Conservation (phyloP, 768 basidiomycete species). For the Boletus vermiculosoides region DNA sequence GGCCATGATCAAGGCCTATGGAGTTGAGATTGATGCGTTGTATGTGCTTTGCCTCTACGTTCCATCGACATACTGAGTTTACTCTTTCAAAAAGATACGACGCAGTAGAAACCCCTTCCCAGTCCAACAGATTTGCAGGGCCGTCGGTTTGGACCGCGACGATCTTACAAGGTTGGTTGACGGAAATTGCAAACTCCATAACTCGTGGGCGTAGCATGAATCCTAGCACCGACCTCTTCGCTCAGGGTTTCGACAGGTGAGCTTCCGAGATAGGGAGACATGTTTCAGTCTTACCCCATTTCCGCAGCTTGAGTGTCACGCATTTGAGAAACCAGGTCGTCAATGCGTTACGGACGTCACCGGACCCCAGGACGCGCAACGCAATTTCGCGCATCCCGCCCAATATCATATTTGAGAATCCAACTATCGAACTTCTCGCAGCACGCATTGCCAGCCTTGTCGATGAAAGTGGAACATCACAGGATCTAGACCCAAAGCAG, state of each 20-base stretch:
- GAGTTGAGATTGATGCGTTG: constrained; percentile 20
- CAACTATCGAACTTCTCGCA: constrained; percentile 30
- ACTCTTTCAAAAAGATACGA: constrained; percentile 5
- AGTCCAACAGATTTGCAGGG: background rate
- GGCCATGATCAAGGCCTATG: constrained; percentile 16
- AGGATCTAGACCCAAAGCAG: background rate
- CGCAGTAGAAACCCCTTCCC: background rate
- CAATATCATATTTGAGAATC: constrained; percentile 36
- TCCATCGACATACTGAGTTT: background rate
- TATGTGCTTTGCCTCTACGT: constrained; percentile 4
- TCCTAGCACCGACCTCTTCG: constrained; percentile 18
- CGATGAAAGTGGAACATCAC: background rate
- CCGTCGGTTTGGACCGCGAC: constrained; percentile 7
- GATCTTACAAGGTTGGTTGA: constrained; percentile 4
- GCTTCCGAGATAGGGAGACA: background rate
- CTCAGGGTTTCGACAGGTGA: constrained; percentile 37
- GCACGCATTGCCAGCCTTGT: constrained; percentile 7
- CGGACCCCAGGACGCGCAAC: constrained; percentile 19
- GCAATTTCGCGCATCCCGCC: constrained; percentile 24
- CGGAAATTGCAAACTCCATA: constrained; percentile 1
- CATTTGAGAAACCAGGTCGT: constrained; percentile 13
- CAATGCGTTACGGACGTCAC: constrained; percentile 22
- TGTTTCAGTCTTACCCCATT: background rate
- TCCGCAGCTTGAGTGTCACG: constrained; percentile 23
- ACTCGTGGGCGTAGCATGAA: background rate